Evolutionary conservation across 805 yeast genomes (phyloP), one percentile per base, ranked within the genome.

Genomic region (Grigorovia yakushimaensis): DNA sequence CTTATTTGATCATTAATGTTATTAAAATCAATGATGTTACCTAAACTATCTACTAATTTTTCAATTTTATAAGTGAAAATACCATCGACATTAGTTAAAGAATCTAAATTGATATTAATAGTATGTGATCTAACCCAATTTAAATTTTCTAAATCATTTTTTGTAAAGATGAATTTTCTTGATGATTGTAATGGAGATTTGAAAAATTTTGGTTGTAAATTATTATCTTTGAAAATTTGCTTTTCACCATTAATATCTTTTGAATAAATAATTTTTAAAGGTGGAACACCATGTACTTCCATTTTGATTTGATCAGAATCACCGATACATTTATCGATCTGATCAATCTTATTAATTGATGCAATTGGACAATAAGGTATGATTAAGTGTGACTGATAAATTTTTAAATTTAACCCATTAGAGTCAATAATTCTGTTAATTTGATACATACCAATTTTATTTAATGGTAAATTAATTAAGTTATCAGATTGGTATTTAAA

Each of bases 361-460:
- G 87, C 95, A 3, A 68, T 69, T 1, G 98, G 98, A 62, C 98
- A 91, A 40, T 72, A 62, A 3, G 94, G 81, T 8, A 93, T 71
- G 18, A 83, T 58, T 35, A 88, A 71, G 44, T 79, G 82, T 1
- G 84, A 76, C 50, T 74, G 77, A 51, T 72, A 75, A 1, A 80
- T 70, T 55, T 85, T 75, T 33, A 86, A 75, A 17, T 74, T 76
- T 33, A 84, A 68, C 41, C 77, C 77, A 47, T 80, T 80, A 1
- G 73, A 64, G 60, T 93, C 98, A 1, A 73, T 60, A 5, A 89
- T 93, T 46, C 76, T 73, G 22, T 67, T 70, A 3, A 93, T 73
- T 49, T 76, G 78, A 64, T 93, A 93, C n/a, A 76, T 70, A 1
- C 98, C 99, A 0, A 93, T 83, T 17, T 74, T 67, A 1, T 63